Percentiles rank a stretch among this genome's conserved stretches.
phyloP scores from a whole-genome alignment of 257 asterid species.

The Solanum neorickii region DNA sequence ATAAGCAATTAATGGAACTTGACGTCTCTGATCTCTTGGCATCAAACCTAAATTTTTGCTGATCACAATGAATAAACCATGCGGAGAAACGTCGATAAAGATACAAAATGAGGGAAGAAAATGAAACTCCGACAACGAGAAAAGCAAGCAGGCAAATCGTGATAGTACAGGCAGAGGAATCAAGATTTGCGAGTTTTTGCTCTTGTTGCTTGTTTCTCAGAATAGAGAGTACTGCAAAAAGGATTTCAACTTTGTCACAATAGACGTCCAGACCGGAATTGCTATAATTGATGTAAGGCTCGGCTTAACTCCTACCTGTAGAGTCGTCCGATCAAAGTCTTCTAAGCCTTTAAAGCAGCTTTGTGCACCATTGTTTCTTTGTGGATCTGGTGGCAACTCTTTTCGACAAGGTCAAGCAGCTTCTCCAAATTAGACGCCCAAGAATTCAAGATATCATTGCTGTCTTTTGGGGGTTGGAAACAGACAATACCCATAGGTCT shows the following conservation, averaged over 20 bases:
- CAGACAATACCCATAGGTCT: conserved; percentile 70
- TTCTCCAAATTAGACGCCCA: conserved; percentile 94
- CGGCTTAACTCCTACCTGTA: not conserved
- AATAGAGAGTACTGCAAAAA: not conserved
- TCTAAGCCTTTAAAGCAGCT: conserved; percentile 57
- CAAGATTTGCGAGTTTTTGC: not conserved
- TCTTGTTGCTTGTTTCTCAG: not conserved
- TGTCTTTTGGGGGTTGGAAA: conserved; percentile 75
- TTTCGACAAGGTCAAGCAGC: conserved; percentile 97
- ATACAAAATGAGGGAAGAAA: not conserved
- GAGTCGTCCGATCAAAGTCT: not conserved
- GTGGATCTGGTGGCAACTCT: conserved; percentile 99
- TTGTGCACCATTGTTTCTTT: conserved; percentile 97
- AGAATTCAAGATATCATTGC: conserved; percentile 81
- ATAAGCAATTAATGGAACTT: not conserved
- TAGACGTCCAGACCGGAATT: not conserved
- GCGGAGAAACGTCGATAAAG: not conserved
- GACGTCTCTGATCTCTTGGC: not conserved
- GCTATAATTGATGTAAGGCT: not conserved
- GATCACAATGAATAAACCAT: not conserved
- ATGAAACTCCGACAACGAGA: not conserved
- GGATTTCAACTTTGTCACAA: not conserved
- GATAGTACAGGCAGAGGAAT: not conserved
- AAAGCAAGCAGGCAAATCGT: not conserved
- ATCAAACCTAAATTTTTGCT: not conserved